Evolutionary conservation across 2,329 filamentous ascomycete species (phyloP).

Genomic region (Thielaviopsis euricoi): DNA sequence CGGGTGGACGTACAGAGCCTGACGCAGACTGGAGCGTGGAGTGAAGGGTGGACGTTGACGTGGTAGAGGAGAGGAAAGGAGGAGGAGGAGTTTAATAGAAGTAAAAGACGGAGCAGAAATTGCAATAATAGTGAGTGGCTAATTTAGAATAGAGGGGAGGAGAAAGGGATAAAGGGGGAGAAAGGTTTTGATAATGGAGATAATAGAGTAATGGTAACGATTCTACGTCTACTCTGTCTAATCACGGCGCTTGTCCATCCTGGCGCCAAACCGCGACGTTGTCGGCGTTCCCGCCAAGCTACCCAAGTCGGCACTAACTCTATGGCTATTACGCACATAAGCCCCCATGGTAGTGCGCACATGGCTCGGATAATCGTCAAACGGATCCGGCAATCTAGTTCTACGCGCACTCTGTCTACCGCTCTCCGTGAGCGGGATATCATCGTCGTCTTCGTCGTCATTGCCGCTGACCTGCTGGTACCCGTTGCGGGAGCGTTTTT

Average conservation of each 20-base stretch:
- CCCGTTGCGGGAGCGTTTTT: slow-evolving; percentile 26
- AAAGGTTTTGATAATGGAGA: no score
- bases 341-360: slow-evolving; percentile 15
- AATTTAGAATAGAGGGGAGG: no score
- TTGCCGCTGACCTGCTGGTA: slow-evolving; percentile 15
- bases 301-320: slow-evolving; percentile 31
- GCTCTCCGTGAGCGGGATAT: slow-evolving; percentile 17
- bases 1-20: slow-evolving; percentile 31
- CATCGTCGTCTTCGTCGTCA: slow-evolving; percentile 7
- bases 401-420: slow-evolving; percentile 16
- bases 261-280: slow-evolving; percentile 23
- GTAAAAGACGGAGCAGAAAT: no score
- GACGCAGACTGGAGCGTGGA: slow-evolving; percentile 41
- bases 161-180: no score
- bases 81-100: no score
- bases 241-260: not conserved
- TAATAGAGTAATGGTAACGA: no score
- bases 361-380: slow-evolving; percentile 10
- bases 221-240: not conserved
- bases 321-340: not conserved
- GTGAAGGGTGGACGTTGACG: slow-evolving; percentile 35
- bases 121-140: no score
- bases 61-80: slow-evolving; percentile 23
- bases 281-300: slow-evolving; percentile 32
- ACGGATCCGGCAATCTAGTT: slow-evolving; percentile 10